These are phyloP conservation scores for Magnaporthales sp. DNA, from an alignment of 2,329 filamentous ascomycete genomes.

Conservation along the genomic window DNA sequence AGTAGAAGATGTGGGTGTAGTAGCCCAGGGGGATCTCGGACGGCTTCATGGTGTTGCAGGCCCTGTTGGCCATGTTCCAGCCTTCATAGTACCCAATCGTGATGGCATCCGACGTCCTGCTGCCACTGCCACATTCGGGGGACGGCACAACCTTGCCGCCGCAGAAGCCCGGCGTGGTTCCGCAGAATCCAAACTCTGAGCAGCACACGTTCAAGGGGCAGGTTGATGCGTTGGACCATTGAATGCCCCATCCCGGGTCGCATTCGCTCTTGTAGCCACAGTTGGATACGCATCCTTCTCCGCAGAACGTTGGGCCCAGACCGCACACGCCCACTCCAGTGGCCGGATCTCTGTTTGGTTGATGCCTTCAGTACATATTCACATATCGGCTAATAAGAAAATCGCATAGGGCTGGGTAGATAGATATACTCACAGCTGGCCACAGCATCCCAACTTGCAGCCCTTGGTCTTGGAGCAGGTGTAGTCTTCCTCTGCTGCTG, in stretches of 20 bases:
- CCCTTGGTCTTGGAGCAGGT: not conserved
- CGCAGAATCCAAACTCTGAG: conserved; percentile 19
- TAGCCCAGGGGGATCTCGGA: conserved; percentile 16
- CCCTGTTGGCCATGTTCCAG: conserved; percentile 10
- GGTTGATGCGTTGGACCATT: conserved; percentile 12
- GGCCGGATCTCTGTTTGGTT: not conserved
- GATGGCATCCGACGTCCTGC: conserved; percentile 5
- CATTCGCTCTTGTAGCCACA: conserved; percentile 20
- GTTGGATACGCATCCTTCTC: conserved; percentile 13
- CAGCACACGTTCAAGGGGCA: conserved; percentile 30
- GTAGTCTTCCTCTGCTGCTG: not conserved
- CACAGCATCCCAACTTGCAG: conserved; percentile 2
- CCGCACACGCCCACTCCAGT: conserved; percentile 11
- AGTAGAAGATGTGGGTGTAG: conserved; percentile 24
- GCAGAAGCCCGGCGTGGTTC: conserved; percentile 20
- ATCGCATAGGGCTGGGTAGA: not conserved
- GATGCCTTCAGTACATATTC: not conserved
- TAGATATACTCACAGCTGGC: conserved; percentile 1
- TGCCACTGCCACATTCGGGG: conserved; percentile 6
- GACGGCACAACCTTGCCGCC: conserved; percentile 8
- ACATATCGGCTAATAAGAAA: not conserved
- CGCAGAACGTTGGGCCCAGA: conserved; percentile 15
- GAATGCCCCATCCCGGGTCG: conserved; percentile 18
- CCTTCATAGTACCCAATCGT: conserved; percentile 22
- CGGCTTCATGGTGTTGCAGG: conserved; percentile 11